phyloP scores from a whole-genome alignment of 2,329 filamentous ascomycete species.

The Diaporthe capsici region DNA sequence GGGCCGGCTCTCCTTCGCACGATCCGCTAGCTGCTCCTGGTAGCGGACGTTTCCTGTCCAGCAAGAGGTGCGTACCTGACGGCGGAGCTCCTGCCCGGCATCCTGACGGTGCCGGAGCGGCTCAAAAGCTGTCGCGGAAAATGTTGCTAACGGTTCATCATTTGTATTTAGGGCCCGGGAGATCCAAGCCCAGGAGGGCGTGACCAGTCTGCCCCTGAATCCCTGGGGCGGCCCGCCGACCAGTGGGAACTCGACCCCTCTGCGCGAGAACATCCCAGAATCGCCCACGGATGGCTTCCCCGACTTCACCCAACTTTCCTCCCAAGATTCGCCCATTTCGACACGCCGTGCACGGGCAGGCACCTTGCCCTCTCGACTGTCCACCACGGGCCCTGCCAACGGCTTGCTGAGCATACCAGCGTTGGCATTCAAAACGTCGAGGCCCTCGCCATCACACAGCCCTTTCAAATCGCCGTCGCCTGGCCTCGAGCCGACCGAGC shows the following conservation, averaged over 20 bases:
- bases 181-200: conserved; percentile 95
- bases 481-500: conserved; percentile 63
- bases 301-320: conserved; percentile 82
- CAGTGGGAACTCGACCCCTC: conserved; percentile 94
- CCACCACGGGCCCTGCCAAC: conserved; percentile 77
- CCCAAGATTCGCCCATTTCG: conserved; percentile 75
- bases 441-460: conserved; percentile 88
- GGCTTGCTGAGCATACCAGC: conserved; percentile 69
- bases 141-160: conserved; percentile 41
- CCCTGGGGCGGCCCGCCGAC: conserved; percentile 97
- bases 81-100: neutral
- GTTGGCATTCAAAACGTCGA: conserved; percentile 81
- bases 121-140: conserved; percentile 41
- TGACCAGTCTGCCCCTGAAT: conserved; percentile 76
- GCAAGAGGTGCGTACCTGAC: conserved; percentile 82
- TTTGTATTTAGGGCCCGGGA: conserved; percentile 81
- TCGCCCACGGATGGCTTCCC: conserved; percentile 97
- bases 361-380: conserved; percentile 95
- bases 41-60: conserved; percentile 78
- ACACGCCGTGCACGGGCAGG: conserved; percentile 89
- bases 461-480: conserved; percentile 82
- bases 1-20: conserved; percentile 96
- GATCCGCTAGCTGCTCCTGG: conserved; percentile 76
- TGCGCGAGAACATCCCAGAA: conserved; percentile 97
- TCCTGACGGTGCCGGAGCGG: conserved; percentile 12